Conservation (phyloP, 106 monocot genomes). For the Hemerocallis citrina region DNA sequence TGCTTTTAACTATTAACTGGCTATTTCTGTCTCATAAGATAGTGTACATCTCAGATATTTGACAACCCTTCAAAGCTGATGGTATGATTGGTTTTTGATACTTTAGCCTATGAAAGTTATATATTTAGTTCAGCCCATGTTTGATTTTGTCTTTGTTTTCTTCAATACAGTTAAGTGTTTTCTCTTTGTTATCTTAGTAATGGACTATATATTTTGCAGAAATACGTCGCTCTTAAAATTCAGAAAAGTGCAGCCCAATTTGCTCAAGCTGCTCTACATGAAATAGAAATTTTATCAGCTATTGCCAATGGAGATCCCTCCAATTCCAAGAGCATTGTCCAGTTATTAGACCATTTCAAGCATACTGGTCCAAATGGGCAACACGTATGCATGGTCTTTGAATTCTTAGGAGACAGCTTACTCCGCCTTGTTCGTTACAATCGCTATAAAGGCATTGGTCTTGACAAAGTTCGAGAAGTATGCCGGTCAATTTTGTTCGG, state of each 20-base stretch:
- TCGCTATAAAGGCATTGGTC: conserved; percentile 66
- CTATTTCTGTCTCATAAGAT: no score
- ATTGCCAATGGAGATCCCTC: conserved; percentile 64
- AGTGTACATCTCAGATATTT: no score
- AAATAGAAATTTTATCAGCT: conserved; percentile 72
- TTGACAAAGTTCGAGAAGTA: conserved; percentile 52
- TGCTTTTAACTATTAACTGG: no score
- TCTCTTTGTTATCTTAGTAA: no score
- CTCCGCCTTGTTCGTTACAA: conserved; percentile 74
- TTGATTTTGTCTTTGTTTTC: no score
- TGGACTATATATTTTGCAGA: no score
- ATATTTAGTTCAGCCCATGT: no score
- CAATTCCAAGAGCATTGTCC: conserved; percentile 63
- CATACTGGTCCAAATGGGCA: conserved; percentile 90
- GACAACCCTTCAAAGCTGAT: no score
- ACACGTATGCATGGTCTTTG: conserved; percentile 74
- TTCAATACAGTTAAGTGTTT: no score
- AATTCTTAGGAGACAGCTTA: conserved; percentile 85
- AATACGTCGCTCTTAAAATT: conserved; percentile 86
- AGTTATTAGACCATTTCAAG: conserved; percentile 72
- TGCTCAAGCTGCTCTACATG: conserved; percentile 78
- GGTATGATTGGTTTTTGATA: no score
- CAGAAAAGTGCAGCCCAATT: conserved; percentile 83
- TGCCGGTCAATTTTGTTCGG: conserved; percentile 65
- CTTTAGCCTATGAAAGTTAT: no score